These are phyloP conservation scores for Pichia terricola DNA, from an alignment of 1,139 yeast genomes.

Conservation along the genomic window DNA sequence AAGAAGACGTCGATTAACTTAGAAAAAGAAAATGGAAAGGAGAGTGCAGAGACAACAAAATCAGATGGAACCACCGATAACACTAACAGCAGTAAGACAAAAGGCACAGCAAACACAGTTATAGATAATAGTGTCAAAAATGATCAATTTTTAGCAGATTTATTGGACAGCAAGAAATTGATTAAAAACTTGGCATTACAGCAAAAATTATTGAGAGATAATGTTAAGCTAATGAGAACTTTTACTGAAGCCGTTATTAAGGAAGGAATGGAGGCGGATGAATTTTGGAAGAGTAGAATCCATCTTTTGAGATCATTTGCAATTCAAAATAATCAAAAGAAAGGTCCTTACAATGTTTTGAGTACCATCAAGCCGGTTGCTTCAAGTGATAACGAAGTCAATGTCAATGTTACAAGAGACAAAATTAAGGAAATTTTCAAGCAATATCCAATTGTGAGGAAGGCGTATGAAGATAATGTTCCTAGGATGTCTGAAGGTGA, in stretches of 20 bases:
- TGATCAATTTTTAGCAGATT: constrained; percentile 26
- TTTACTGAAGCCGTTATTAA: constrained; percentile 86
- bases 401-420: constrained; percentile 84
- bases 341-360: constrained; percentile 89
- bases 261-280: constrained; percentile 64
- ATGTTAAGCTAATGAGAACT: constrained; percentile 58
- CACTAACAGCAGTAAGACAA: background rate
- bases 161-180: constrained; percentile 39
- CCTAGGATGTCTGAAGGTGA: constrained; percentile 85
- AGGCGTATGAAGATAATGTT: constrained; percentile 82
- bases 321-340: constrained; percentile 68
- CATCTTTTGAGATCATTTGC: constrained; percentile 81
- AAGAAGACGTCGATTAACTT: constrained; percentile 34
- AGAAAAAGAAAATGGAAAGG: constrained; percentile 4
- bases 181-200: constrained; percentile 69
- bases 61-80: background rate
- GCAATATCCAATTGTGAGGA: constrained; percentile 87
- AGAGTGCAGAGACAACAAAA: background rate
- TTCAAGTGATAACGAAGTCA: constrained; percentile 81
- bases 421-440: constrained; percentile 84
- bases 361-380: constrained; percentile 92
- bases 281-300: constrained; percentile 83
- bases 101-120: background rate
- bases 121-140: constrained; percentile 12
- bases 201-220: constrained; percentile 63